phyloP scores from a whole-genome alignment of 805 yeast species.

The Kodamaea neixiangensis region DNA sequence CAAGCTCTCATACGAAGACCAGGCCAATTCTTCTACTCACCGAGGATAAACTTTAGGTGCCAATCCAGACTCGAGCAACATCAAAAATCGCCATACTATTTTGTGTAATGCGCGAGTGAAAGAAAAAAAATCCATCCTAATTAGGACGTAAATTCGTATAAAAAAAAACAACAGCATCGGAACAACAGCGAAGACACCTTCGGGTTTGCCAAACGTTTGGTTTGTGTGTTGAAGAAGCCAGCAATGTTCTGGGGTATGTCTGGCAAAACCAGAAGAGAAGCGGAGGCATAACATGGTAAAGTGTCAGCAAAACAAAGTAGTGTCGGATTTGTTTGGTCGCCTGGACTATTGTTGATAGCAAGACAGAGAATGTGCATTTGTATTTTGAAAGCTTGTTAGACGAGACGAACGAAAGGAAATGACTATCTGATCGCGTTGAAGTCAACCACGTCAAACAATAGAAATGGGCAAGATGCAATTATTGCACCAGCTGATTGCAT shows the following conservation, averaged over 20 bases:
- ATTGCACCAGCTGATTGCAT: background rate
- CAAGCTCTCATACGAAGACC: background rate
- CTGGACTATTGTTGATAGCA: background rate
- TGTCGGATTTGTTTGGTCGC: background rate
- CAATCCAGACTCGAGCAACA: background rate
- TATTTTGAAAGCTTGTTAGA: background rate
- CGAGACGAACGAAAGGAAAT: background rate
- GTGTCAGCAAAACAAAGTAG: background rate
- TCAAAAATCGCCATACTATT: too few relatives aligned
- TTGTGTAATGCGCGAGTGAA: too few relatives aligned
- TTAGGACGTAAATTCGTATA: too few relatives aligned
- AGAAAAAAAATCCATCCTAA: too few relatives aligned
- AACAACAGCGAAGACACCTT: too few relatives aligned
- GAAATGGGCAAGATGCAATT: background rate
- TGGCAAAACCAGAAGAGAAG: too few relatives aligned
- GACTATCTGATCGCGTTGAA: too few relatives aligned
- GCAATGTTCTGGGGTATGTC: too few relatives aligned
- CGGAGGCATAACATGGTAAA: background rate
- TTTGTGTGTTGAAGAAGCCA: too few relatives aligned
- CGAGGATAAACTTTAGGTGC: background rate
- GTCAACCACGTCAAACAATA: background rate
- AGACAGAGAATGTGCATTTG: background rate
- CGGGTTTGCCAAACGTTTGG: too few relatives aligned
- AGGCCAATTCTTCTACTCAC: background rate
- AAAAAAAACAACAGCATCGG: too few relatives aligned